Percentiles rank a stretch among this genome's conserved stretches.
Evolutionary conservation across 83 land plant species (phyloP).

Genomic region (Picea abies): DNA sequence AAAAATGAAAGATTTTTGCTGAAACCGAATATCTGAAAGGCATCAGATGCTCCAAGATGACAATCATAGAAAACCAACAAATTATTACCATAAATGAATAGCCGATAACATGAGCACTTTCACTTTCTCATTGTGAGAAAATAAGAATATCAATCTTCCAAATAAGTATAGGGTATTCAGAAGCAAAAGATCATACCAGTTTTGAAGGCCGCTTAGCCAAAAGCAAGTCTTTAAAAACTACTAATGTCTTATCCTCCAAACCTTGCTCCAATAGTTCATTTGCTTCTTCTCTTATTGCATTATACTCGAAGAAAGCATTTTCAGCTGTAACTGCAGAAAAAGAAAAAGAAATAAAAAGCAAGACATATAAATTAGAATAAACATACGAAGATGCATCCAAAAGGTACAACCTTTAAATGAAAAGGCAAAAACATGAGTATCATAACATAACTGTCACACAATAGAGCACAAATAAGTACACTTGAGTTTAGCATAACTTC

Average conservation of each 20-base stretch:
- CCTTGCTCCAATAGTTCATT: conserved; percentile 43
- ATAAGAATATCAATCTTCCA: not conserved
- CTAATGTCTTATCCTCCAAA: conserved; percentile 44
- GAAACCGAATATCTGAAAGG: not conserved
- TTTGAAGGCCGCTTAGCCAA: conserved; percentile 33
- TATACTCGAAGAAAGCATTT: conserved; percentile 17
- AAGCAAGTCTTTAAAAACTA: conserved; percentile 38
- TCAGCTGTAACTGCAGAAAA: conserved; percentile 45
- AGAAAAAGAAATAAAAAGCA: not conserved
- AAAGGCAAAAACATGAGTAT: not conserved
- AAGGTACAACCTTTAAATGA: not conserved
- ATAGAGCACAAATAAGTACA: not conserved
- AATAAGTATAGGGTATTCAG: not conserved
- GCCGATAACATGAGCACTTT: no score
- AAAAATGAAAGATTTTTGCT: not conserved
- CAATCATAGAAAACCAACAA: not conserved
- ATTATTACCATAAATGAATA: not conserved
- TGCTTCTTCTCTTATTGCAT: conserved; percentile 28
- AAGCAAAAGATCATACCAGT: conserved; percentile 34
- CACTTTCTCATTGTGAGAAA: not conserved
- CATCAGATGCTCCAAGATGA: not conserved
- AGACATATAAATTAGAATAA: conserved; percentile 2
- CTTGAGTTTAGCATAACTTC: not conserved
- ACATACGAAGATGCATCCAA: not conserved
- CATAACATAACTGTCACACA: not conserved